phyloP scores from a whole-genome alignment of 2,329 filamentous ascomycete species.

The Microcyclospora pomicola region DNA sequence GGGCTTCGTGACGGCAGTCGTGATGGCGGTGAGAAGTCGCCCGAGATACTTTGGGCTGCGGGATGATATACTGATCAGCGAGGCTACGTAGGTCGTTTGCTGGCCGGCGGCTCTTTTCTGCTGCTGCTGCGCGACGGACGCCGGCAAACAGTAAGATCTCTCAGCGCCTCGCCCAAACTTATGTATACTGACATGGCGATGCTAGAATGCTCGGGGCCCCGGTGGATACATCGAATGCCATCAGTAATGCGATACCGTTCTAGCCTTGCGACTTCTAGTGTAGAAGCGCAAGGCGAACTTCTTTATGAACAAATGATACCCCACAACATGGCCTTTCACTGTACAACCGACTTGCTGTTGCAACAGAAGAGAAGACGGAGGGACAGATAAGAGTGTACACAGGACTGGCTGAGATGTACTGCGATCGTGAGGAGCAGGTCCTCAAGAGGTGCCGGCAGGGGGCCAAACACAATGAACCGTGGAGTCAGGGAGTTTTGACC shows the following conservation, averaged over 20 bases:
- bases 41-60: neutral
- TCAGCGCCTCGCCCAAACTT: neutral
- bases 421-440: too few species aligned
- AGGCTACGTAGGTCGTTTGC: slow-evolving; percentile 19
- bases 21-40: slow-evolving; percentile 17
- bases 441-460: neutral
- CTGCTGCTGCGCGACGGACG: slow-evolving; percentile 24
- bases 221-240: slow-evolving; percentile 17
- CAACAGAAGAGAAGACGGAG: too few species aligned
- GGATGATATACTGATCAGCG: neutral
- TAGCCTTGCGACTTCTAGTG: slow-evolving; percentile 13
- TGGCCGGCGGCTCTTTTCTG: slow-evolving; percentile 26
- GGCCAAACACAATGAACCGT: slow-evolving; percentile 1
- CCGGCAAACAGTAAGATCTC: slow-evolving; percentile 18
- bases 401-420: too few species aligned
- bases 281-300: neutral
- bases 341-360: neutral
- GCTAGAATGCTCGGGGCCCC: slow-evolving; percentile 20
- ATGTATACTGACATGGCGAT: neutral
- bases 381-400: too few species aligned
- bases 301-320: neutral
- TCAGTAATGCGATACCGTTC: slow-evolving; percentile 24
- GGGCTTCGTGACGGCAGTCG: slow-evolving; percentile 21
- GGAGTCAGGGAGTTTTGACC: too few species aligned
- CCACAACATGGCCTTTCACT: neutral